These are phyloP conservation scores for Lepraria neglecta DNA, from an alignment of 495 filamentous ascomycete species.

Conservation along the genomic window DNA sequence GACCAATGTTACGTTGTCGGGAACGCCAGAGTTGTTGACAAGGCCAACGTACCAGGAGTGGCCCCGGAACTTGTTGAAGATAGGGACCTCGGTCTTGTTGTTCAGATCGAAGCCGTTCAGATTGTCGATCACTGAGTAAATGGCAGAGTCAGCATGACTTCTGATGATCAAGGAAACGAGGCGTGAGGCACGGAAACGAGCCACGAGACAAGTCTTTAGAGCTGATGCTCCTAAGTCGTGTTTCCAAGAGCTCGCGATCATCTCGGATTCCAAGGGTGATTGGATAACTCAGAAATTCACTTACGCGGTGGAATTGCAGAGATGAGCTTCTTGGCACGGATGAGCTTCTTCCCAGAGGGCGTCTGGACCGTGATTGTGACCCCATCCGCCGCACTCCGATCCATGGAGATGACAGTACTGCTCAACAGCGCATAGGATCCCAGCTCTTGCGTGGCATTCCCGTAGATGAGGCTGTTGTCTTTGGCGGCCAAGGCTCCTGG, in stretches of 20 bases:
- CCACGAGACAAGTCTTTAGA: background rate
- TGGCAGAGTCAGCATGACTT: background rate
- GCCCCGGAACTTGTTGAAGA: slow-evolving; percentile 38
- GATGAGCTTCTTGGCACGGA: slow-evolving; percentile 41
- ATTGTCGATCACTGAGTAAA: slow-evolving; percentile 32
- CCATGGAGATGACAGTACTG: slow-evolving; percentile 24
- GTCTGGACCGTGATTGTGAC: slow-evolving; percentile 36
- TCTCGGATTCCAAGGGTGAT: background rate
- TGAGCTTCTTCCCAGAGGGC: slow-evolving; percentile 35
- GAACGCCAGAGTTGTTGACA: slow-evolving; percentile 14
- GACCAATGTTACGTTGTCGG: slow-evolving; percentile 6
- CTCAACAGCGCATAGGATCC: slow-evolving; percentile 31
- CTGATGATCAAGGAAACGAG: no score
- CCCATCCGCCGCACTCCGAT: slow-evolving; percentile 24
- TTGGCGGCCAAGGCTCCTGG: slow-evolving; percentile 26
- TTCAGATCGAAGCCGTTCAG: slow-evolving; percentile 36
- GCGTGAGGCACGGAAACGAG: background rate
- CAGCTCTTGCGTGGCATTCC: slow-evolving; percentile 31
- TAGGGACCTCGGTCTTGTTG: slow-evolving; percentile 28
- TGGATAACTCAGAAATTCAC: background rate
- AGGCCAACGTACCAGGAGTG: slow-evolving; percentile 18
- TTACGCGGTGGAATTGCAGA: slow-evolving; percentile 33
- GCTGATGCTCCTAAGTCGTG: background rate
- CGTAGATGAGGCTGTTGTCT: slow-evolving; percentile 38
- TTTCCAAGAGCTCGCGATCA: background rate